Conservation (phyloP, 352 stramenopile genomes). For the Phytophthora pisi region DNA sequence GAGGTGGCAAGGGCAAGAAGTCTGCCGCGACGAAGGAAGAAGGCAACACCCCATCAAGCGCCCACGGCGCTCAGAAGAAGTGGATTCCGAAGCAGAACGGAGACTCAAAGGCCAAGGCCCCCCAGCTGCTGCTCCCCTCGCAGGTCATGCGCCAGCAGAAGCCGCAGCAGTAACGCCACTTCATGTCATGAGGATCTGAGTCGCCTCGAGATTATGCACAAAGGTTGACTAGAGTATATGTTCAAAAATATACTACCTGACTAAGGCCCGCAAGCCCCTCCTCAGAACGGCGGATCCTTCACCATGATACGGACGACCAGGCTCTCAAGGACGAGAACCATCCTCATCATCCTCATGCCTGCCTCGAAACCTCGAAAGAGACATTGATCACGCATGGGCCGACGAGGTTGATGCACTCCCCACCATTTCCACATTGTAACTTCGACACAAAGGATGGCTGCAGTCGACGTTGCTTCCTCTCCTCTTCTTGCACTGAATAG, state of each 20-base stretch:
- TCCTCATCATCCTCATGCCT: slow-evolving; percentile 6
- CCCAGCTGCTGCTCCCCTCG: slow-evolving; percentile 50
- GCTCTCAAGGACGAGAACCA: slow-evolving; percentile 16
- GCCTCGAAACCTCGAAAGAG: background rate
- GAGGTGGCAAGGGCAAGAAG: slow-evolving; percentile 29
- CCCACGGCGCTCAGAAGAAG: slow-evolving; percentile 26
- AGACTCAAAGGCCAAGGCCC: slow-evolving; percentile 23
- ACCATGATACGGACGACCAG: slow-evolving; percentile 16
- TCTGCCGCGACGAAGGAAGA: slow-evolving; percentile 7
- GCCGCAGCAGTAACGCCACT: slow-evolving; percentile 34
- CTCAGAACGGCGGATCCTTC: slow-evolving; percentile 30
- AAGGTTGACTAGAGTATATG: slow-evolving; percentile 28
- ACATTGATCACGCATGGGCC: background rate
- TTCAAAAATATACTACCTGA: slow-evolving; percentile 39
- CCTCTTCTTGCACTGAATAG: background rate
- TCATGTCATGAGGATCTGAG: slow-evolving; percentile 10
- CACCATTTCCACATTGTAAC: slow-evolving; percentile 20
- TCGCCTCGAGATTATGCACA: slow-evolving; percentile 13
- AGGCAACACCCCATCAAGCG: background rate
- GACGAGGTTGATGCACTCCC: background rate
- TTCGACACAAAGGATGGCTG: slow-evolving; percentile 18
- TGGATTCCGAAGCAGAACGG: slow-evolving; percentile 43
- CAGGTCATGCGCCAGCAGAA: slow-evolving; percentile 60
- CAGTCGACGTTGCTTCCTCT: slow-evolving; percentile 1
- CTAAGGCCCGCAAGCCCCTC: slow-evolving; percentile 23